Evolutionary conservation across 2,329 filamentous ascomycete species (phyloP).

Genomic region (Dactylonectria estremocensis): DNA sequence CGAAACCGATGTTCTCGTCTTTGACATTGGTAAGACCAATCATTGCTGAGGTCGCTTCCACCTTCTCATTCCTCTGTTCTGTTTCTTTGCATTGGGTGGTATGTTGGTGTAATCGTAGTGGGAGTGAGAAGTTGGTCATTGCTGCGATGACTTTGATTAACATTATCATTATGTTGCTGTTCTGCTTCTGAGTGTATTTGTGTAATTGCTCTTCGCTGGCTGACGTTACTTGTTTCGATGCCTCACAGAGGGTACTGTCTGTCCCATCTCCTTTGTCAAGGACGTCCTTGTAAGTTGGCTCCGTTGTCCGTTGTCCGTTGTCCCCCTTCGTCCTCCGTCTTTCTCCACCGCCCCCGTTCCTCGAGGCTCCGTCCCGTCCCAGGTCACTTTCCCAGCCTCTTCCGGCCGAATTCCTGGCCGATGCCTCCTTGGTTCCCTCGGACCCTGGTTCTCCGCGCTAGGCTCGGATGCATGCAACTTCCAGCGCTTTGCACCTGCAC

Average conservation of each 20-base stretch:
- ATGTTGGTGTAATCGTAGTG: not conserved
- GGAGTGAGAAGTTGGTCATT: conserved; percentile 1
- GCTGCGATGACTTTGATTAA: not conserved
- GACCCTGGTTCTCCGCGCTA: conserved; percentile 27
- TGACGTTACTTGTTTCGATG: conserved; percentile 17
- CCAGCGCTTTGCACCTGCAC: conserved; percentile 23
- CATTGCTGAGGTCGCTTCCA: conserved; percentile 23
- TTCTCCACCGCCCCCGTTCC: conserved; percentile 39
- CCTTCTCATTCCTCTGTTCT: conserved; percentile 16
- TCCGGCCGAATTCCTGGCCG: conserved; percentile 36
- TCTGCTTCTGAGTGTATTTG: not conserved
- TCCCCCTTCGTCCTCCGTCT: conserved; percentile 29
- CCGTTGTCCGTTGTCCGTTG: conserved; percentile 38
- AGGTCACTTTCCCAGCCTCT: conserved; percentile 40
- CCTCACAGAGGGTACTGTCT: conserved; percentile 81
- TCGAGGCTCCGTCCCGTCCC: conserved; percentile 41
- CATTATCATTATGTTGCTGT: conserved; percentile 27
- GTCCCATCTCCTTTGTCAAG: conserved; percentile 88
- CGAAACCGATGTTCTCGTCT: conserved; percentile 52
- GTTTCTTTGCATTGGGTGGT: conserved; percentile 6
- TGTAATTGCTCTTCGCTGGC: not conserved
- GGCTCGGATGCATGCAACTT: conserved; percentile 41
- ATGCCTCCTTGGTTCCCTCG: conserved; percentile 32
- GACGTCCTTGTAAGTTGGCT: conserved; percentile 79
- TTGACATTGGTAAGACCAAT: conserved; percentile 56